phyloP scores from a whole-genome alignment of 2,329 filamentous ascomycete genomes.

The Penicillium sp. region DNA sequence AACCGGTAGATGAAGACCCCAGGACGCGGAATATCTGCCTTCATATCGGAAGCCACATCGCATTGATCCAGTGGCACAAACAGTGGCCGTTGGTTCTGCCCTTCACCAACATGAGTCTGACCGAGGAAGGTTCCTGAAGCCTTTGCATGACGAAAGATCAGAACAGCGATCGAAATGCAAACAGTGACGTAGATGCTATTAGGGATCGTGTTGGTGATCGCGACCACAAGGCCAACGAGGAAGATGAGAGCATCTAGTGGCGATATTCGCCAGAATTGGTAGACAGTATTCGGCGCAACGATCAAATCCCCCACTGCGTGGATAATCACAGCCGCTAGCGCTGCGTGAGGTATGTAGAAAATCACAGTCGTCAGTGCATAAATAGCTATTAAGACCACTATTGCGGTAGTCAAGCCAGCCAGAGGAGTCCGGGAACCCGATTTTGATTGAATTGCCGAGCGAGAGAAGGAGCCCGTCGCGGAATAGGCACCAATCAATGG shows the following conservation, averaged over 20 bases:
- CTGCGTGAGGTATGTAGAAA: slow-evolving; percentile 81
- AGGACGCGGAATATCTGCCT: slow-evolving; percentile 74
- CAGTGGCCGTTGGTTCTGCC: slow-evolving; percentile 62
- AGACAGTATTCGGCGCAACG: slow-evolving; percentile 80
- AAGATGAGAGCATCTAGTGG: slow-evolving; percentile 87
- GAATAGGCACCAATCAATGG: slow-evolving; percentile 88
- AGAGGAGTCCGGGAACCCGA: slow-evolving; percentile 86
- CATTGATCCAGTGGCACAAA: slow-evolving; percentile 78
- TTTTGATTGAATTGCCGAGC: slow-evolving; percentile 92
- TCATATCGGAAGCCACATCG: slow-evolving; percentile 80
- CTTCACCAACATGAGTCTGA: slow-evolving; percentile 64
- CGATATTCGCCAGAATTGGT: slow-evolving; percentile 88
- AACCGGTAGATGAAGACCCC: slow-evolving; percentile 93
- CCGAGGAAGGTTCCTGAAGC: slow-evolving; percentile 81
- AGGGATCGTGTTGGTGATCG: slow-evolving; percentile 80
- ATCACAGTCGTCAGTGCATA: slow-evolving; percentile 83
- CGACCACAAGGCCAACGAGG: slow-evolving; percentile 82
- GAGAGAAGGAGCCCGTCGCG: slow-evolving; percentile 86
- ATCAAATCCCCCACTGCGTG: slow-evolving; percentile 89
- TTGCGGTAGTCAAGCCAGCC: slow-evolving; percentile 78
- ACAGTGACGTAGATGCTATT: slow-evolving; percentile 89
- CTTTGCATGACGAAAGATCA: slow-evolving; percentile 76
- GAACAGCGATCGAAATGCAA: slow-evolving; percentile 66
- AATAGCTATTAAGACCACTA: slow-evolving; percentile 79
- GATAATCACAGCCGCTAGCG: slow-evolving; percentile 82